Base-by-base conservation (phyloP, 1,139 yeast species). In the Yamadazyma epiphylla region DNA sequence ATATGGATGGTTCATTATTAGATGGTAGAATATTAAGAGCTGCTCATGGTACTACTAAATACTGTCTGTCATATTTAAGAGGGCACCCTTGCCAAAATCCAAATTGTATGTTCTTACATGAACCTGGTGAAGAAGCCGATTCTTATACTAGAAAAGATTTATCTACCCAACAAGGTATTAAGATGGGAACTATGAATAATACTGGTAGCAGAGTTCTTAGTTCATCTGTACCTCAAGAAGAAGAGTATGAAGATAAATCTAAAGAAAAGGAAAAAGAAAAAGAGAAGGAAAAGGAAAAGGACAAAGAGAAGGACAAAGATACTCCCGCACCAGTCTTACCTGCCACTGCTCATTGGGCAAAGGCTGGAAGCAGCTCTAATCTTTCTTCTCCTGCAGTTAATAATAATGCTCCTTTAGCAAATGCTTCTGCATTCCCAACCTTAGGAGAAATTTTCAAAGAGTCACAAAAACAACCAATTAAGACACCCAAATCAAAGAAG, bases 121-220 rank as follows among this genome's bases (percentile, higher is more conserved):
- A 94, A 58, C 98, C 98, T 3, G 98, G 99, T 37, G 99, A 94
- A 63, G 98, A 94, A 56, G 97, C 97, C 1, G 98, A 94, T 50
- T 82, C 95, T 5, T 91, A 87, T 58, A 86, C 96, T 20, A 80
- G 96, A 58, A 94, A 89, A 54, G 96, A 89, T 53, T 70, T 88
- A 52, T 80, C 89, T 10, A 84, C 94, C 11, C 84, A 85, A 52
- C 88, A 84, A 49, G 79, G 80, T 43, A 70, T 76, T 41, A 76
- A 74, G 53, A 75, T 76, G 75, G 71, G 74, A 25, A 65, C 61
- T 67, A 58, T 63, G 53, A 66, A 61, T 14, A 41, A 46, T 21
- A 35, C 33, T 19, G 35, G 37, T 15, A 32, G 37, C 15, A 34
- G 38, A 16, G 25, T 32, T 6, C 24, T 22, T 25, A 19, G 25